Evolutionary conservation across 371 early-diverging fungal genomes (phyloP).

Genomic region (Massospora cicadina): DNA sequence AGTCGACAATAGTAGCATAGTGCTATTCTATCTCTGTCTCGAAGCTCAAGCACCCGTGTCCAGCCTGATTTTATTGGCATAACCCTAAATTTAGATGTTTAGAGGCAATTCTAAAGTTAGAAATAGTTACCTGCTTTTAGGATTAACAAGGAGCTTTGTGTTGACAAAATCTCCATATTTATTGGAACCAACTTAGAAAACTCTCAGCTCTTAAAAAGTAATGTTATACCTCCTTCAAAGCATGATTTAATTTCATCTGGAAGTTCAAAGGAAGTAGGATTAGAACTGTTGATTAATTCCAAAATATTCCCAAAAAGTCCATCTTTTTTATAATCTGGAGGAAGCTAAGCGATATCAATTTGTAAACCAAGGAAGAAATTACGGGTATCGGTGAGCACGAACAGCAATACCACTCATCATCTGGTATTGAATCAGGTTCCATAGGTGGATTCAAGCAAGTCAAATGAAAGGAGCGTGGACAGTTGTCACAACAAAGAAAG

Average conservation of each 20-base stretch:
- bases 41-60: not conserved
- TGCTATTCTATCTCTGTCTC: not conserved
- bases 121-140: not conserved
- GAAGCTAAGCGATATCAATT: not conserved
- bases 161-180: conserved; percentile 7
- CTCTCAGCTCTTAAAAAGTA: not conserved
- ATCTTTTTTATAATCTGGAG: not conserved
- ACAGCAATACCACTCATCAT: conserved; percentile 45
- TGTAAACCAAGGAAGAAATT: conserved; percentile 8
- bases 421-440: conserved; percentile 26
- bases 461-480: conserved; percentile 57
- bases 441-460: conserved; percentile 51
- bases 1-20: conserved; percentile 7
- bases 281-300: conserved; percentile 18
- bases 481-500: conserved; percentile 53
- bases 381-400: conserved; percentile 25
- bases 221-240: conserved; percentile 19
- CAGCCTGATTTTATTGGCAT: not conserved
- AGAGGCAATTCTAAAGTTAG: not conserved
- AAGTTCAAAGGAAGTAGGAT: conserved; percentile 22
- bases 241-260: conserved; percentile 21
- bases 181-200: not conserved
- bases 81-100: not conserved
- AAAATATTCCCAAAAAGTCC: conserved; percentile 18
- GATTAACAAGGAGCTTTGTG: not conserved